Conservation (phyloP, 2,329 filamentous ascomycete genomes). For the Trichoderma brevicompactum region DNA sequence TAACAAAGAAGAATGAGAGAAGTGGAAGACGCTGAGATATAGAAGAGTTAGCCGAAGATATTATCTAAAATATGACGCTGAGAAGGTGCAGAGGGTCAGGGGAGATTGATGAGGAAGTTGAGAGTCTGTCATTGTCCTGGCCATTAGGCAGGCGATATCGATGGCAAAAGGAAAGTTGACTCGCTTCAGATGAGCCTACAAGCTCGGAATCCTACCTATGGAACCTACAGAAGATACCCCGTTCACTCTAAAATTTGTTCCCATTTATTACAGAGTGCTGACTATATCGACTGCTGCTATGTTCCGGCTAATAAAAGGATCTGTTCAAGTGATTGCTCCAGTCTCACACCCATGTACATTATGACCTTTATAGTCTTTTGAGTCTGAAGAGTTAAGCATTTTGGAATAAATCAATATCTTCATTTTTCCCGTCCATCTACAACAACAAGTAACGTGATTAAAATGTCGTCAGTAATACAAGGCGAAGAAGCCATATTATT, state of each 20-base stretch:
- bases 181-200: background rate
- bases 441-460: too few species aligned
- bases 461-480: background rate
- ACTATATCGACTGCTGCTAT: too few species aligned
- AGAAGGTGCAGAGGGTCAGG: background rate
- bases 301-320: too few species aligned
- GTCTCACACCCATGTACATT: too few species aligned
- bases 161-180: background rate
- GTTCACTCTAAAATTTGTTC: background rate
- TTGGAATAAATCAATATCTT: too few species aligned
- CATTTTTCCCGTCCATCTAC: too few species aligned
- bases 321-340: too few species aligned
- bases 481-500: background rate
- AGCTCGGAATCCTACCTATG: rapidly evolving
- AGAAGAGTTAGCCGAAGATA: background rate
- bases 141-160: background rate
- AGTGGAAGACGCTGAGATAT: background rate
- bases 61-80: too few species aligned
- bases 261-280: too few species aligned
- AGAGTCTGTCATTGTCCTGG: background rate
- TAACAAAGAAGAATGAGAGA: background rate
- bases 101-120: background rate
- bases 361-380: too few species aligned
- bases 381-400: too few species aligned
- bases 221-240: background rate